Percentiles rank a stretch among this genome's conserved stretches.
phyloP scores from a whole-genome alignment of 73 alveolate species.

The Tetrahymena thermophila region DNA sequence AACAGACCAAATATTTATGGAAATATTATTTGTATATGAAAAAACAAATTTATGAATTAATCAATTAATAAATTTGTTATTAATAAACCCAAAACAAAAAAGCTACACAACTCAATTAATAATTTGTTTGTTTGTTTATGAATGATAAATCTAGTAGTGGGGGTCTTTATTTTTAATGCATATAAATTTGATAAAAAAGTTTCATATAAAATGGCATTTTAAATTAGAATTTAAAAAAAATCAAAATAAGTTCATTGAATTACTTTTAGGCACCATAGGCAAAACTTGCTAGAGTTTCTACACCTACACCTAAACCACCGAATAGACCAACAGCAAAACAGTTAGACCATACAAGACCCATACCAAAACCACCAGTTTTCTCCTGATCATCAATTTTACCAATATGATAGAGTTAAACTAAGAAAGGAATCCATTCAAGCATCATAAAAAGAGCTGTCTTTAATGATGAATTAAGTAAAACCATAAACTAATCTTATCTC shows the following conservation, averaged over 20 bases:
- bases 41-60: too few relatives aligned
- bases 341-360: slow-evolving; percentile 10
- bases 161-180: too few relatives aligned
- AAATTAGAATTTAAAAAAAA: background rate
- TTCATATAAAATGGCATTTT: too few relatives aligned
- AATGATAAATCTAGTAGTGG: too few relatives aligned
- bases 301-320: slow-evolving; percentile 7
- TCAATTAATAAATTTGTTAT: too few relatives aligned
- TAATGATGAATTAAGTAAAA: background rate
- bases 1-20: too few relatives aligned
- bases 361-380: slow-evolving; percentile 5
- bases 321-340: background rate
- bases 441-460: background rate
- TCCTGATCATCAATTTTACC: background rate
- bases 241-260: background rate
- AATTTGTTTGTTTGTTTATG: too few relatives aligned
- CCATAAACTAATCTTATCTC: background rate
- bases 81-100: too few relatives aligned
- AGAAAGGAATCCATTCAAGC: background rate
- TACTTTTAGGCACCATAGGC: slow-evolving; percentile 6
- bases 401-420: background rate
- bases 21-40: too few relatives aligned
- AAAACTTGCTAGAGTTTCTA: slow-evolving; percentile 2
- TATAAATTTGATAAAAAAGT: too few relatives aligned
- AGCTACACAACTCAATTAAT: too few relatives aligned